These are phyloP conservation scores for Talaromyces sp. DNA, from an alignment of 2,329 filamentous ascomycete genomes.

Conservation along the genomic window DNA sequence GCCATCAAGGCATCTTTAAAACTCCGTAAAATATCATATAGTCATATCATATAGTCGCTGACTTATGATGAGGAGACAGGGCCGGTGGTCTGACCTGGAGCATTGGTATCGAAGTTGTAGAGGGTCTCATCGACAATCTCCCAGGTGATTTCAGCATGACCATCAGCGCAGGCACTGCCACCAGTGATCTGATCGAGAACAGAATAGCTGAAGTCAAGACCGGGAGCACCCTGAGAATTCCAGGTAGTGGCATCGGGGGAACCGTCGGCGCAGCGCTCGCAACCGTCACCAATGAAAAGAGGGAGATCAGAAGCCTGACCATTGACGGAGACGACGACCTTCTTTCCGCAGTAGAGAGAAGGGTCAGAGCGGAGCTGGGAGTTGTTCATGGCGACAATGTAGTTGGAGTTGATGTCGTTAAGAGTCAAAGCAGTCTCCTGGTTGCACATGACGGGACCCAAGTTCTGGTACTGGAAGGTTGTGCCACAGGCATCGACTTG, in stretches of 20 bases:
- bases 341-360: conserved; percentile 19
- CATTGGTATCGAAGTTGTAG: conserved; percentile 18
- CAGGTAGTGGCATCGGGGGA: conserved; percentile 15
- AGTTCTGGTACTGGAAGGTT: conserved; percentile 17
- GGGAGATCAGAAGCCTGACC: conserved; percentile 17
- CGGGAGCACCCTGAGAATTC: conserved; percentile 15
- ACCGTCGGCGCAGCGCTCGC: conserved; percentile 17
- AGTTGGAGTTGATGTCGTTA: conserved; percentile 19
- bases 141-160: conserved; percentile 19
- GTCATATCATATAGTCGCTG: not conserved
- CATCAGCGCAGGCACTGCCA: conserved; percentile 15
- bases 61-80: conserved; percentile 8
- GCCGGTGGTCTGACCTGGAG: conserved; percentile 4
- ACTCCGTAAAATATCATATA: not conserved
- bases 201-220: conserved; percentile 13
- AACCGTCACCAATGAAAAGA: conserved; percentile 21
- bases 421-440: conserved; percentile 14
- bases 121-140: conserved; percentile 20
- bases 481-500: conserved; percentile 18
- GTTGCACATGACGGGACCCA: conserved; percentile 18
- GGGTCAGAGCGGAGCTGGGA: conserved; percentile 17
- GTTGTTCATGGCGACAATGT: conserved; percentile 23
- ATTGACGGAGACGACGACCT: conserved; percentile 19
- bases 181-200: conserved; percentile 14
- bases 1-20: not conserved